These are phyloP conservation scores for Lepiota subincarnata DNA, from an alignment of 768 basidiomycete species.

Conservation along the genomic window DNA sequence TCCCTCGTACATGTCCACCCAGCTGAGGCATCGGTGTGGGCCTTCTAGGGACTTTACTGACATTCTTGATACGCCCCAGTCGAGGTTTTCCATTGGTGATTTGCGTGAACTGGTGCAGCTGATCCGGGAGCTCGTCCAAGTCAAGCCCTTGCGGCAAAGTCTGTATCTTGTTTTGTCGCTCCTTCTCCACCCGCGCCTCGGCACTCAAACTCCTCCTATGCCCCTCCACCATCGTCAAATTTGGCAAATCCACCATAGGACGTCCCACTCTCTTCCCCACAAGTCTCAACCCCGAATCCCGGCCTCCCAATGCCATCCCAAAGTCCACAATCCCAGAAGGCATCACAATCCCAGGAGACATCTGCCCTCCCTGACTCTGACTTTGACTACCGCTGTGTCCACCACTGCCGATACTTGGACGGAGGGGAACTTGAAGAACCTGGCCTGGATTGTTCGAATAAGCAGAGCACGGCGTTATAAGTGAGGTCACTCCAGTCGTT, in stretches of 20 bases:
- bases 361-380: background rate
- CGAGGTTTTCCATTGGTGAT: background rate
- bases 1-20: constrained; percentile 20
- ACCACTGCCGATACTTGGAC: no score
- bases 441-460: background rate
- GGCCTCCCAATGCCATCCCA: constrained; percentile 14
- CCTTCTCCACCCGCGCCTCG: background rate
- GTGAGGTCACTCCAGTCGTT: background rate
- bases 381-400: background rate
- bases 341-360: background rate
- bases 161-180: background rate
- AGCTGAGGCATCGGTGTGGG: constrained; percentile 29
- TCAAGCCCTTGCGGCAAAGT: background rate
- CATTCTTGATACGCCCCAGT: constrained; percentile 32
- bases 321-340: constrained; percentile 11
- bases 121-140: constrained; percentile 3
- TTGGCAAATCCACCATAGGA: background rate
- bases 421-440: background rate
- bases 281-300: constrained; percentile 5
- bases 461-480: background rate
- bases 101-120: background rate
- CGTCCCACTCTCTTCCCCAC: constrained; percentile 2
- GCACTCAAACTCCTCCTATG: constrained; percentile 4
- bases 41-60: constrained; percentile 34
- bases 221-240: background rate